Base-by-base conservation (phyloP, 2,329 filamentous ascomycete species). In the Ophiosphaerella narmari region DNA sequence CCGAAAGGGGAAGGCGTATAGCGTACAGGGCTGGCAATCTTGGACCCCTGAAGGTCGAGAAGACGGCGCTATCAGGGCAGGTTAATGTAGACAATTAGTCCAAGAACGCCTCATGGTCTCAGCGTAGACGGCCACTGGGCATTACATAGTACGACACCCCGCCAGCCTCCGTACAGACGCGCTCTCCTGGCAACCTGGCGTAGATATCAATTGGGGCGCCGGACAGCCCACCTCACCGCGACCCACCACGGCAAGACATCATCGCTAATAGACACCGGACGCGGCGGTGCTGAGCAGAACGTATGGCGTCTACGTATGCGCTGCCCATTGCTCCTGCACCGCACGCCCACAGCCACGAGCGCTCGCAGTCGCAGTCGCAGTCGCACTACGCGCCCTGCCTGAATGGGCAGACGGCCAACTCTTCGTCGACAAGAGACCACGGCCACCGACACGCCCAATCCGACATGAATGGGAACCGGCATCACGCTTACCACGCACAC, bases 281-380 rank as follows among this genome's bases (percentile, higher is more conserved):
- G 26, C 26, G 26, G 26, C 26, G 26, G 26, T 29, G 26, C 7
- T 29, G 26, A 29, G 26, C 11, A 3, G 26, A 57, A 54, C 48
- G 48, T 36, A 78, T 78, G 76, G 75, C 75, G 52, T 76, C 75
- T 49, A 75, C 73, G 49, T 78, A 78, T 70, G 75, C 75, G 38
- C 68, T 77, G 55, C 75, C 77, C 41, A 51, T 68, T 38, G 64
- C 67, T 47, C 50, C 60, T 44, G 60, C 65, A 47, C 63, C 66
- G 47, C 69, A 70, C 41, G 34, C 66, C 31, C 68, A 71, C 53
- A 62, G 60, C 59, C 69, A 73, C 67, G 68, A 65, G 60, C 73
- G 75, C 50, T 71, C 67, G 32, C 74, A 71, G 48, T 73, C 74
- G 36, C 72, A 75, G 37, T 73, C 74, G 37, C 72, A 75, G 37